Evolutionary conservation across 768 basidiomycete genomes (phyloP).

Genomic region (Boletus rubropictus): DNA sequence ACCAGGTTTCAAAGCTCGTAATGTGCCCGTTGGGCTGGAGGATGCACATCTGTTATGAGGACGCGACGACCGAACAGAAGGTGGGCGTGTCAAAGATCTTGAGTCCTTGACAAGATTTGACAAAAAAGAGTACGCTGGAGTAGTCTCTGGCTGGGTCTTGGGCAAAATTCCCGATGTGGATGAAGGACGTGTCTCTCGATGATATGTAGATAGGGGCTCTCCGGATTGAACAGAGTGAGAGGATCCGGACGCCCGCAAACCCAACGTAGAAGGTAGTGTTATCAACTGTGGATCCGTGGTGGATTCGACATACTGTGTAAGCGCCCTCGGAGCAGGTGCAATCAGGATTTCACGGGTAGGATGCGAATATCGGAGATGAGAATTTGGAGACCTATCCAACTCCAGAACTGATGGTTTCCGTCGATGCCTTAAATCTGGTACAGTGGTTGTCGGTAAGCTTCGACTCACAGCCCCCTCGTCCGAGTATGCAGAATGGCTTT

Average conservation of each 20-base stretch:
- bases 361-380: constrained; percentile 46
- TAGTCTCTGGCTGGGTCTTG: constrained; percentile 37
- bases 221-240: constrained; percentile 18
- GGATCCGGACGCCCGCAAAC: constrained; percentile 42
- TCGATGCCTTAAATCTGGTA: constrained; percentile 31
- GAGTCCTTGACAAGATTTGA: constrained; percentile 47
- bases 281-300: constrained; percentile 49
- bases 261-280: constrained; percentile 64
- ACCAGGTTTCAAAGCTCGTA: constrained; percentile 15
- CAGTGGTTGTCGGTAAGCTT: constrained; percentile 40
- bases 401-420: constrained; percentile 45
- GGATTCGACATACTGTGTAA: constrained; percentile 69
- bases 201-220: neutral
- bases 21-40: constrained; percentile 25
- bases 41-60: constrained; percentile 33
- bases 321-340: constrained; percentile 64
- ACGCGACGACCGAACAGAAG: constrained; percentile 28
- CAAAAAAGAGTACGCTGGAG: constrained; percentile 58
- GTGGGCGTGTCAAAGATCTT: constrained; percentile 23
- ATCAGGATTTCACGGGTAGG: constrained; percentile 52
- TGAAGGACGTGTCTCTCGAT: neutral
- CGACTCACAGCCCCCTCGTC: constrained; percentile 34
- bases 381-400: constrained; percentile 25
- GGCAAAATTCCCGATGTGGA: constrained; percentile 21
- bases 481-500: constrained; percentile 1